Percentiles rank a stretch among this genome's conserved stretches.
Evolutionary conservation across 768 basidiomycete species (phyloP).

Genomic region (Asterophora lycoperdoides): DNA sequence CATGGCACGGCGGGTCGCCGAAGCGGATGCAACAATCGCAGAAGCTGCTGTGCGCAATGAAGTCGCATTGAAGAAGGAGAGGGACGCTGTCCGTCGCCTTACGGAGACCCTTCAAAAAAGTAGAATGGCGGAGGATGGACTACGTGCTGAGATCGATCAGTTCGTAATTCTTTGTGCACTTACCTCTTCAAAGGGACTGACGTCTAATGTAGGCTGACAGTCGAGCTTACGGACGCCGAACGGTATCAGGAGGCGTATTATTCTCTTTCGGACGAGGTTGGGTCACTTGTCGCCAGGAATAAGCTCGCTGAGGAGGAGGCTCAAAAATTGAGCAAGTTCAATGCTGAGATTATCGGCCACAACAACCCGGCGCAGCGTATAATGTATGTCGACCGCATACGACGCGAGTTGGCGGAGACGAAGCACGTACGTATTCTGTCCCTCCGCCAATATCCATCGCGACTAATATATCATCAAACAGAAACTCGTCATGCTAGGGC

Average conservation of each 20-base stretch:
- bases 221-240: conserved; percentile 56
- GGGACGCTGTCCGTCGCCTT: conserved; percentile 43
- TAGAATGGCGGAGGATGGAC: conserved; percentile 61
- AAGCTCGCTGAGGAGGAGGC: conserved; percentile 80
- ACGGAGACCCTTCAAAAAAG: conserved; percentile 48
- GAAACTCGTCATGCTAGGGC: conserved; percentile 45
- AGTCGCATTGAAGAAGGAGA: conserved; percentile 40
- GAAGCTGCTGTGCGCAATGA: conserved; percentile 28
- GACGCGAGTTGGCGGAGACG: conserved; percentile 72
- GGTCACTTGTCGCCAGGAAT: conserved; percentile 61
- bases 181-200: background rate
- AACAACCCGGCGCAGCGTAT: conserved; percentile 83
- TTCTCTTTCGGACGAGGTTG: conserved; percentile 58
- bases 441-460: background rate
- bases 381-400: conserved; percentile 79
- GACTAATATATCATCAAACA: conserved; percentile 16
- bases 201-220: conserved; percentile 29
- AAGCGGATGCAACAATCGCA: conserved; percentile 25
- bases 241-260: conserved; percentile 71
- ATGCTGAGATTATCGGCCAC: conserved; percentile 83
- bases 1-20: conserved; percentile 17
- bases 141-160: conserved; percentile 67
- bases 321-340: conserved; percentile 68
- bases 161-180: conserved; percentile 31
- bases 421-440: conserved; percentile 63